Conservation (phyloP, 2,329 filamentous ascomycete species). For the Cladosporium halotolerans region DNA sequence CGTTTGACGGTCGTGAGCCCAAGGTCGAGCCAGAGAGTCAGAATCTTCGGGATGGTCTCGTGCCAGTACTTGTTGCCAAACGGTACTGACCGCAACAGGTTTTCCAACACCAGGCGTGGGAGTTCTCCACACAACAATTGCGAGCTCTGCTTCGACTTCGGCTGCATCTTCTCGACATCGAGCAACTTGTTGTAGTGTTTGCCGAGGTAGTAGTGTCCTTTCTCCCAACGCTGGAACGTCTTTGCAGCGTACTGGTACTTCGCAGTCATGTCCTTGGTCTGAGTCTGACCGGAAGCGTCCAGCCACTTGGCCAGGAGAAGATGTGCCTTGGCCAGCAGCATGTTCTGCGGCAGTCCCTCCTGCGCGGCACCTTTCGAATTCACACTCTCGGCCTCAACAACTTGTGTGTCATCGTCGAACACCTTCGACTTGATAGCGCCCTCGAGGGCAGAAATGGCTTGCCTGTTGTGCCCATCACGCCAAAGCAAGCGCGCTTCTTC, state of each 20-base stretch:
- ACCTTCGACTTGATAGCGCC: slow-evolving; percentile 75
- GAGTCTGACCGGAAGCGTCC: slow-evolving; percentile 87
- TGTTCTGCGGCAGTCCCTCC: slow-evolving; percentile 44
- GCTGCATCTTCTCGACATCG: slow-evolving; percentile 76
- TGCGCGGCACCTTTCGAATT: background rate
- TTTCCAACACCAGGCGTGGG: slow-evolving; percentile 84
- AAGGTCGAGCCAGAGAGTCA: slow-evolving; percentile 92
- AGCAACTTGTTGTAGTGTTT: slow-evolving; percentile 96
- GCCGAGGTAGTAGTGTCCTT: slow-evolving; percentile 93
- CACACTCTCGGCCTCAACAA: background rate
- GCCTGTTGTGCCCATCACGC: slow-evolving; percentile 87
- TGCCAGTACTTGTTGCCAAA: slow-evolving; percentile 94
- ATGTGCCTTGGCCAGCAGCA: slow-evolving; percentile 70
- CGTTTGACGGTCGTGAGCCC: slow-evolving; percentile 58
- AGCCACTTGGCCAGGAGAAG: slow-evolving; percentile 94
- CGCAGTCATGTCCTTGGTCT: slow-evolving; percentile 68
- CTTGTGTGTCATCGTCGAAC: slow-evolving; percentile 44
- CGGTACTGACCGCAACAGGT: slow-evolving; percentile 78
- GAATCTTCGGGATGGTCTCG: slow-evolving; percentile 81
- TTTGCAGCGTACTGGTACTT: slow-evolving; percentile 80
- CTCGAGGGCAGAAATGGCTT: slow-evolving; percentile 87
- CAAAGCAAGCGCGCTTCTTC: slow-evolving; percentile 90
- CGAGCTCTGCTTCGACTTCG: slow-evolving; percentile 61
- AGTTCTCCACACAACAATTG: slow-evolving; percentile 66
- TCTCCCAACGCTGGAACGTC: slow-evolving; percentile 72